These are phyloP conservation scores for Aspergillus pseudotamarii DNA, from an alignment of 2,329 filamentous ascomycete genomes.

Conservation along the genomic window DNA sequence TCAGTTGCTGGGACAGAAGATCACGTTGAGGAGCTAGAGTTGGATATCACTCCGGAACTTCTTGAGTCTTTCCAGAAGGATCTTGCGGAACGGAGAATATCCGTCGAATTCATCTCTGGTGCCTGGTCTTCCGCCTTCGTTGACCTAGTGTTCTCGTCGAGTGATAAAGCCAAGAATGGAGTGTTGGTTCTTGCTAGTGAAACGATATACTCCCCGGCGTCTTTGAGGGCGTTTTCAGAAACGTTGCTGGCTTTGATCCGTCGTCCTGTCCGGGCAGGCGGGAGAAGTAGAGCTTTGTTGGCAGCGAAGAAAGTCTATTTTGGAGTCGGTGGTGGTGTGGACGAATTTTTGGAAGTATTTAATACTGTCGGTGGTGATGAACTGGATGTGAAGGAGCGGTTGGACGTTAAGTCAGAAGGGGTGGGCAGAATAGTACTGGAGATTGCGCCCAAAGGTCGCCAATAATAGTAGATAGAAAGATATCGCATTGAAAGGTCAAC, in stretches of 20 bases:
- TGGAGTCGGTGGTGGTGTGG: slow-evolving; percentile 66
- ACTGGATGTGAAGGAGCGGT: slow-evolving; percentile 34
- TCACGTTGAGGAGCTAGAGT: slow-evolving; percentile 26
- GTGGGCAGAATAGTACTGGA: slow-evolving; percentile 49
- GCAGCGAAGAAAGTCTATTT: slow-evolving; percentile 69
- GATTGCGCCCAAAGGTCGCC: slow-evolving; percentile 8
- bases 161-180: slow-evolving; percentile 37
- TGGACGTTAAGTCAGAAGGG: slow-evolving; percentile 45
- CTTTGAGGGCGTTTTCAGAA: slow-evolving; percentile 58
- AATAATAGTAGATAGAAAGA: neutral
- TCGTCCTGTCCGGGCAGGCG: slow-evolving; percentile 29
- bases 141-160: slow-evolving; percentile 46
- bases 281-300: slow-evolving; percentile 54
- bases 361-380: slow-evolving; percentile 27
- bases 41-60: slow-evolving; percentile 56
- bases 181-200: slow-evolving; percentile 62
- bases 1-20: slow-evolving; percentile 5
- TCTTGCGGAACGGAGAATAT: slow-evolving; percentile 48
- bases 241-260: slow-evolving; percentile 55
- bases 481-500: neutral
- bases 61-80: slow-evolving; percentile 49
- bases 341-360: slow-evolving; percentile 54
- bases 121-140: slow-evolving; percentile 57
- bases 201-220: slow-evolving; percentile 64
- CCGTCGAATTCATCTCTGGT: slow-evolving; percentile 60